Base-by-base conservation (phyloP, 306 rosid genomes). In the Biancaea sappan region DNA sequence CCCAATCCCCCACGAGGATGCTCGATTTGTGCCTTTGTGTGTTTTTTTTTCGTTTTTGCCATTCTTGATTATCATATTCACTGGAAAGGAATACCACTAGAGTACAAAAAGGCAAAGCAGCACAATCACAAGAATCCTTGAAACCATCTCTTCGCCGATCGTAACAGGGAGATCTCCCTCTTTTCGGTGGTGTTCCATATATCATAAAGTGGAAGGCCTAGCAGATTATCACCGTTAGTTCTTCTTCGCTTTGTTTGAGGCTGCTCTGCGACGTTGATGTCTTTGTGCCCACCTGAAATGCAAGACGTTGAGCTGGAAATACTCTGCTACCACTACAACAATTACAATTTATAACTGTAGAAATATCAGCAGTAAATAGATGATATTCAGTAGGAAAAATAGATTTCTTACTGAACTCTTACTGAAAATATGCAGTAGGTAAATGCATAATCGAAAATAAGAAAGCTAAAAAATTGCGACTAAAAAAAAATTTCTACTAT, bases 111-210 rank as follows among this genome's bases (percentile, higher is more conserved):
- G 1, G 81, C 88, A 76, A n/a, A 85, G 66, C 41, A 90, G 13
- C 21, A 92, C 71, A 32, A 86, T 41, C 46, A 52, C 15, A 0
- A 87, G 91, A 60, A 87, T 82, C 0, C 72, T 59, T 84, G 89
- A 63, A 84, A 58, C 87, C 82, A 84, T 48, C 66, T 86, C 70
- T 44, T 74, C 4, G 44, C 18, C 18, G 76, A 53, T 14, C 73
- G 68, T 43, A 78, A 32, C 34, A 72, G 71, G 2, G 78, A 50
- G 71, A 37, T 19, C 6, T 81, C 79, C 38, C 75, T 85, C 79
- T 66, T 81, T 50, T 43, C 82, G 46, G 22, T 0, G 66, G 40
- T 25, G 41, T 40, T 78, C 16, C 78, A 79, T 8, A 24, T 31
- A 66, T 83, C 74, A 75, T 71, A 76, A 72, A 79, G 16, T 4